phyloP scores from a whole-genome alignment of 345 rosid species.

The Acer saccharum region DNA sequence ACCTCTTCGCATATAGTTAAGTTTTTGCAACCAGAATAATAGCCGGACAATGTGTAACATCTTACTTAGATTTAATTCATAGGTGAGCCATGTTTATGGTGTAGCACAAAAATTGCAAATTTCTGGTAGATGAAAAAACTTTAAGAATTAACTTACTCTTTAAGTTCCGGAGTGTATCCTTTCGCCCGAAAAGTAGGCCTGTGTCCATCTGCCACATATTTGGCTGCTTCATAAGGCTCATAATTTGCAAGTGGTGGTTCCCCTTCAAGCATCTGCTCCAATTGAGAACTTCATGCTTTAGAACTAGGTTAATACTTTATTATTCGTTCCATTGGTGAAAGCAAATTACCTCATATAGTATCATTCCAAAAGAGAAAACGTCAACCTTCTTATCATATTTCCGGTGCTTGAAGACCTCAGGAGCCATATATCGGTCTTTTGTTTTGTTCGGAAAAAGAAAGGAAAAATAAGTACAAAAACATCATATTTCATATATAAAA shows the following conservation, averaged over 20 bases:
- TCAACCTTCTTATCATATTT: constrained; percentile 98
- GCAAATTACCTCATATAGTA: constrained; percentile 79
- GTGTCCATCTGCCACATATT: constrained; percentile 86
- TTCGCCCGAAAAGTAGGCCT: constrained; percentile 80
- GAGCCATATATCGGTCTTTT: constrained; percentile 98
- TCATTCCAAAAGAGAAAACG: constrained; percentile 98
- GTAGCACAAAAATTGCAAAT: not conserved
- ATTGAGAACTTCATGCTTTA: constrained; percentile 22
- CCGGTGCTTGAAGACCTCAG: constrained; percentile 97
- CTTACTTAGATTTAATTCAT: constrained; percentile 7
- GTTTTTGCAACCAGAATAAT: not conserved
- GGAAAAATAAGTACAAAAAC: constrained; percentile 27
- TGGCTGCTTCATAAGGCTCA: constrained; percentile 98
- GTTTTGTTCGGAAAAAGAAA: constrained; percentile 26
- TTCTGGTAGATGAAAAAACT: not conserved
- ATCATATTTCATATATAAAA: constrained; percentile 7
- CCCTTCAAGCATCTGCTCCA: constrained; percentile 92
- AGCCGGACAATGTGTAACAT: not conserved
- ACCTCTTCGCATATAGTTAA: not conserved
- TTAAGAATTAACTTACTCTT: constrained; percentile 67
- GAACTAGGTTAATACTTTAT: constrained; percentile 21
- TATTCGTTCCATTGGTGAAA: constrained; percentile 10
- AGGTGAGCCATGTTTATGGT: not conserved
- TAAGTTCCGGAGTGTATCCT: constrained; percentile 69
- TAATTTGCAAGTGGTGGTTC: constrained; percentile 80